Percentiles rank a stretch among this genome's conserved stretches.
These are phyloP conservation scores for Aspergillus alliaceus DNA, from an alignment of 2,329 filamentous ascomycete species.

Conservation along the genomic window DNA sequence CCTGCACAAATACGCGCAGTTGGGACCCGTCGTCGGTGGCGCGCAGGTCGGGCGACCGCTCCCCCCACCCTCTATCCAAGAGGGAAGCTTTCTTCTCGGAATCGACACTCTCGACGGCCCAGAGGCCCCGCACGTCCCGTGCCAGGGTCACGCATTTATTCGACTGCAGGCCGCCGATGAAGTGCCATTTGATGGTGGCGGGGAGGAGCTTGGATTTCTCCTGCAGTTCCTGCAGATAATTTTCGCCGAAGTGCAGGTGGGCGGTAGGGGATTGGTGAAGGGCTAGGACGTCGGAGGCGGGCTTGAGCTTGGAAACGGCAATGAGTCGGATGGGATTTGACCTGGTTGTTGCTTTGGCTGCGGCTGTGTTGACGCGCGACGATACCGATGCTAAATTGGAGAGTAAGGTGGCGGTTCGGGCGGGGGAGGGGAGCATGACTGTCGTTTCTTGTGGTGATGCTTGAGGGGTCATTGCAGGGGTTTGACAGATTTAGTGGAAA, in stretches of 20 bases:
- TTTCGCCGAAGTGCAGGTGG: constrained; percentile 89
- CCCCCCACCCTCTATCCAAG: constrained; percentile 73
- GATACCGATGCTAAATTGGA: constrained; percentile 63
- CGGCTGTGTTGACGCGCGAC: constrained; percentile 56
- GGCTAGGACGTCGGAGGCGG: constrained; percentile 83
- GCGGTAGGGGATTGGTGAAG: constrained; percentile 64
- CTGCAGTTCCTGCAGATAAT: constrained; percentile 86
- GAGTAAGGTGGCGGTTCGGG: constrained; percentile 62
- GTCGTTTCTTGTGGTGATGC: constrained; percentile 18
- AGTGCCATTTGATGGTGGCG: constrained; percentile 79
- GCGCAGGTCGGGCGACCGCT: constrained; percentile 42
- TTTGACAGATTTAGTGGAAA: neutral
- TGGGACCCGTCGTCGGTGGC: constrained; percentile 36
- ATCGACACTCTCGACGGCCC: constrained; percentile 89
- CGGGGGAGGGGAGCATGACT: constrained; percentile 57
- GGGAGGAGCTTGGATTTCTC: constrained; percentile 84
- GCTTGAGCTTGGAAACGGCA: constrained; percentile 95
- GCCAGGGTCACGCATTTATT: constrained; percentile 90
- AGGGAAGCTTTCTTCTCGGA: constrained; percentile 80
- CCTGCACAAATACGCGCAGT: constrained; percentile 81
- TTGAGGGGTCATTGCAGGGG: constrained; percentile 13
- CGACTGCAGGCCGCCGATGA: constrained; percentile 91
- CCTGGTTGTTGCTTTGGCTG: constrained; percentile 26
- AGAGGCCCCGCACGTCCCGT: constrained; percentile 80
- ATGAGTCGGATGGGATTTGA: constrained; percentile 64